Base-by-base conservation (phyloP, 2,329 filamentous ascomycete genomes). In the Rosellinia necatrix region DNA sequence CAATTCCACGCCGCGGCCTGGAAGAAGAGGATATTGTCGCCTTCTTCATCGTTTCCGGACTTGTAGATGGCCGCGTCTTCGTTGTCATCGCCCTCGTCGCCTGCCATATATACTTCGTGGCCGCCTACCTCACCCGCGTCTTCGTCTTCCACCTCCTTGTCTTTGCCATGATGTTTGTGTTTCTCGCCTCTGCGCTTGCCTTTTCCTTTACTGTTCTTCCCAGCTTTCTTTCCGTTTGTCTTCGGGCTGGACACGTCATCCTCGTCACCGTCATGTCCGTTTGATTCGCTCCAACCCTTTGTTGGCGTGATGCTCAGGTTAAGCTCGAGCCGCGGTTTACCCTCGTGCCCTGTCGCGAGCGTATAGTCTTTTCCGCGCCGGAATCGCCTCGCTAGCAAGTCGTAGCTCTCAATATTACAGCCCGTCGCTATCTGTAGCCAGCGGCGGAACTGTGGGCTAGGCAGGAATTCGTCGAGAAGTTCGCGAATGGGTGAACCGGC, bases 41-140 rank as follows among this genome's bases (percentile, higher is more conserved):
- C 92, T 50, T 96, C 92, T 37, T 85, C 82, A 53, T 94, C 92
- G 35, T 85, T 81, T 48, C 83, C 81, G 1, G 89, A 82, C 71
- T 88, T 88, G 80, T 99, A 99, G 46, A 99, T 83, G 7, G 94
- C 94, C 1, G 93, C 92, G 71, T 96, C 91, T 9, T 80, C 81
- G 19, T 85, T 82, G 52, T 80, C 77, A 35, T 88, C 50, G 48
- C 51, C 87, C 34, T 92, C 89, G 46, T 92, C 90, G 49, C 88
- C 90, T 0, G 91, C 92, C 92, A 97, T 96, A 80, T 96, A 97
- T 56, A 96, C 89, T 68, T 92, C 89, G 70, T 91, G 89, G 27
- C 90, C 90, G 52, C 90, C 90, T 1, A 90, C 84, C 49, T 88
- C 84, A 17, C 78, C 76, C 15, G 71, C 69, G 48, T 75, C 74